phyloP scores from a whole-genome alignment of 2,329 filamentous ascomycete genomes.

The Fusarium sarcochroum region DNA sequence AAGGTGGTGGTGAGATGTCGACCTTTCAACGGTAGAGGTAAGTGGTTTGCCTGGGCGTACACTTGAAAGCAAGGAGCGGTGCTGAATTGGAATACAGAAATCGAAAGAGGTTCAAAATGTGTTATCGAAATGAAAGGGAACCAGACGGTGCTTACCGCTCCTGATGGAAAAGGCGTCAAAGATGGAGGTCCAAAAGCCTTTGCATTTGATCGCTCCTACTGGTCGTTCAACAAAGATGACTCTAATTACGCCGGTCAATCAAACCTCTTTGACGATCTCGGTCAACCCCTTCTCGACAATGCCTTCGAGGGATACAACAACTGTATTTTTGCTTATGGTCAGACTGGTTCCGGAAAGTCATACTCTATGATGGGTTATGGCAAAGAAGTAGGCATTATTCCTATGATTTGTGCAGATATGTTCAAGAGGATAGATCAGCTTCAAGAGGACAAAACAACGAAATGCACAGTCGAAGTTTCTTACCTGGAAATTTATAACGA shows the following conservation, averaged over 20 bases:
- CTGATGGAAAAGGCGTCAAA: constrained; percentile 77
- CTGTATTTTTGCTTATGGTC: constrained; percentile 99
- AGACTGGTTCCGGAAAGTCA: constrained; percentile 98
- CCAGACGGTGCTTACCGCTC: constrained; percentile 88
- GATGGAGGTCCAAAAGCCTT: constrained; percentile 85
- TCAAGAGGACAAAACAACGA: constrained; percentile 79
- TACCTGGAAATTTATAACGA: constrained; percentile 99
- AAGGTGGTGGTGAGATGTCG: constrained; percentile 98
- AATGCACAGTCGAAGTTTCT: constrained; percentile 96
- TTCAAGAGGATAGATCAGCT: constrained; percentile 85
- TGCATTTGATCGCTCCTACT: constrained; percentile 97
- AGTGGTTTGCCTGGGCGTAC: constrained; percentile 41
- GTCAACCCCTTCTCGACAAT: constrained; percentile 93
- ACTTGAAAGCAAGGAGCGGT: constrained; percentile 4
- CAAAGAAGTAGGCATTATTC: constrained; percentile 94
- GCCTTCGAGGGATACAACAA: constrained; percentile 99
- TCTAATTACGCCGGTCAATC: constrained; percentile 90
- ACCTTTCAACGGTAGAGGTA: constrained; percentile 96
- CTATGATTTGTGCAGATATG: constrained; percentile 97
- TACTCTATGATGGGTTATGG: constrained; percentile 99
- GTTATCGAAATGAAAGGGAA: constrained; percentile 96
- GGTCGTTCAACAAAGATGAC: constrained; percentile 92
- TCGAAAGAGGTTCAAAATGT: constrained; percentile 92
- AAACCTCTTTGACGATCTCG: constrained; percentile 88
- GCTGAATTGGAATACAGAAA: constrained; percentile 70